These are phyloP conservation scores for Keqinozyma sinolaborantium DNA, from an alignment of 1,139 yeast species.

Conservation along the genomic window DNA sequence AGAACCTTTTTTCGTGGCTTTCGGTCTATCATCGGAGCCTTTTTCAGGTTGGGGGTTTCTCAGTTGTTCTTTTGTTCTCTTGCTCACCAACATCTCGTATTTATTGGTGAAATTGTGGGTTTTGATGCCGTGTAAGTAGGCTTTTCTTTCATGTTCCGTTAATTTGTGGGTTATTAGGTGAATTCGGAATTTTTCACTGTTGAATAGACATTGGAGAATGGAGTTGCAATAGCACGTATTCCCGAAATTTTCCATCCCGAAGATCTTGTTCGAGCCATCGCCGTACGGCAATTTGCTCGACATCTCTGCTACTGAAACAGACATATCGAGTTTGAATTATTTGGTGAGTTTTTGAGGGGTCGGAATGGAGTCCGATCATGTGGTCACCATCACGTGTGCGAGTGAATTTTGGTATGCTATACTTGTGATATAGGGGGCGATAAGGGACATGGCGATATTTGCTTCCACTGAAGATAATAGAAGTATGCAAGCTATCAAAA, in stretches of 20 bases:
- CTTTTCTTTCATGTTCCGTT: conserved; percentile 35
- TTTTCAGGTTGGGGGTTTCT: conserved; percentile 7
- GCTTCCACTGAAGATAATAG: not conserved
- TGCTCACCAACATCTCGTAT: conserved; percentile 39
- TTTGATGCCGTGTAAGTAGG: conserved; percentile 38
- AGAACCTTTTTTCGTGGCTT: conserved; percentile 32
- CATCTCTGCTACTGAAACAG: conserved; percentile 5
- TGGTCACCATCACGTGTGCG: not conserved
- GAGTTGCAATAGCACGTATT: conserved; percentile 95
- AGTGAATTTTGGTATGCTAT: not conserved
- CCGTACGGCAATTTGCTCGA: conserved; percentile 41
- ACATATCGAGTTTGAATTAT: conserved; percentile 4
- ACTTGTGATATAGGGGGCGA: not conserved
- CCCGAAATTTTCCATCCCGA: conserved; percentile 95
- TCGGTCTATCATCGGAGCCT: conserved; percentile 22
- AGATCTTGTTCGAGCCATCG: conserved; percentile 68
- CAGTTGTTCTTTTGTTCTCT: conserved; percentile 35
- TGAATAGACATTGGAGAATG: conserved; percentile 81
- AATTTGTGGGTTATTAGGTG: conserved; percentile 40
- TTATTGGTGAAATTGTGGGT: conserved; percentile 45
- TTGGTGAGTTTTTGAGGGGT: no score
- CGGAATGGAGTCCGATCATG: not conserved
- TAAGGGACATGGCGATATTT: not conserved
- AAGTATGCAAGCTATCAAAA: no score
- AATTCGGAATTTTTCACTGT: conserved; percentile 65